Evolutionary conservation across 352 stramenopile species (phyloP).

Genomic region (Blastocystis sp.): DNA sequence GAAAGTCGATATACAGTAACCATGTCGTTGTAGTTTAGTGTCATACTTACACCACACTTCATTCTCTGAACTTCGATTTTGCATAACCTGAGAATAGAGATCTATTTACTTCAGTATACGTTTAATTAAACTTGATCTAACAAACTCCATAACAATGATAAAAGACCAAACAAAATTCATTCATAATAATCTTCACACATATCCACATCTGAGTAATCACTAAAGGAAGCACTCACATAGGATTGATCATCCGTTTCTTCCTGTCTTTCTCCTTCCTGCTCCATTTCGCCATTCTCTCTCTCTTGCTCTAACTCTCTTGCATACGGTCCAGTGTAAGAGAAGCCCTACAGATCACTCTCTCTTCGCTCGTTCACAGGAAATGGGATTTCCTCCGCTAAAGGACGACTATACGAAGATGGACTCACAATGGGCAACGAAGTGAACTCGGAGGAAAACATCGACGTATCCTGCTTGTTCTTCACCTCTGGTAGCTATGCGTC

Average conservation of each 20-base stretch:
- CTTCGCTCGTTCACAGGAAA: neutral
- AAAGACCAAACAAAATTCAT: neutral
- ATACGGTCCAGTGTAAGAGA: neutral
- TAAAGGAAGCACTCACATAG: slow-evolving; percentile 28
- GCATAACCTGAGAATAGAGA: neutral
- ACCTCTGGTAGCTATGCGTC: slow-evolving; percentile 62
- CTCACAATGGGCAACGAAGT: slow-evolving; percentile 65
- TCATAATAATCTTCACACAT: slow-evolving; percentile 11
- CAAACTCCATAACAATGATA: neutral
- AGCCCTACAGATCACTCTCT: neutral
- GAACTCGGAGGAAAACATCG: slow-evolving; percentile 67
- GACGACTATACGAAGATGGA: slow-evolving; percentile 56
- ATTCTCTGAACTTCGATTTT: neutral
- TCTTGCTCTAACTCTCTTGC: neutral
- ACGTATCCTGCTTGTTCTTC: slow-evolving; percentile 62
- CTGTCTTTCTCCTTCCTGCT: neutral
- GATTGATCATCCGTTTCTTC: neutral
- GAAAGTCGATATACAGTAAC: neutral
- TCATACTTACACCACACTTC: neutral
- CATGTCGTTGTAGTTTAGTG: neutral
- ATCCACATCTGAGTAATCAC: slow-evolving; percentile 7
- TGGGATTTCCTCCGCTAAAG: neutral
- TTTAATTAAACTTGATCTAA: too few relatives aligned
- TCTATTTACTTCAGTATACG: neutral
- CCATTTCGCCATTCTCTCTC: neutral